Evolutionary conservation across 352 stramenopile genomes (phyloP), one percentile per base, ranked within the genome.

Genomic region (Phytophthora cryptogea): DNA sequence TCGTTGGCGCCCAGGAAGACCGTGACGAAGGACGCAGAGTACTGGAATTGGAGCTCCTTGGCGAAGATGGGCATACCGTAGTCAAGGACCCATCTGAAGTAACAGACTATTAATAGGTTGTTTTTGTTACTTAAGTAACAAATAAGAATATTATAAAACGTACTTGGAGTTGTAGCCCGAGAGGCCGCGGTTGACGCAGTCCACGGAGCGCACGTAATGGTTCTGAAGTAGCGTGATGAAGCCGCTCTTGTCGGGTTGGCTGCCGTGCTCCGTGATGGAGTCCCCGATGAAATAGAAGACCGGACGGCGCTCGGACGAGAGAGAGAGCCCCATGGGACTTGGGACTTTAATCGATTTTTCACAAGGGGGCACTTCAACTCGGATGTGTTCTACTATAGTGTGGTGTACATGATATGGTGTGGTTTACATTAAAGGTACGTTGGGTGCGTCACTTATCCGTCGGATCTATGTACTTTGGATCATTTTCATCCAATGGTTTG

Each of bases 1-100:
- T 90, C 81, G 32, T 90, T 90, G n/a, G 78, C 68, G 9, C 78
- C 81, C 14, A 90, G 59, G 57, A 78, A 88, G 1, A 90, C 37
- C 5, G 76, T 75, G 40, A 86, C 68, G 13, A 86, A 59, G 27
- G 64, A 61, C 16, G 76, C 67, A 0, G 39, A 56, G 37, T 74
- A 71, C 63, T 64, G 49, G 1, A 37, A 57, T 42, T 60, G 47
- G 5, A 86, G 58, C 68, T 86, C 76, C 8, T 74, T 36, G 30
- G 33, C 36, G 39, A 78, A 59, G 39, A 61, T 54, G 0, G 76
- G 73, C 31, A 81, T 59, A 28, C 49, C 73, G 32, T 71, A 44
- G 26, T 70, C 8, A n/a, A 62, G 8, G 11, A 81, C 69, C 70
- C 71, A 80, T 28, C 73, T 82, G 32, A 20, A 55, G 36, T 55